These are phyloP conservation scores for Fusarium vanettenii DNA, from an alignment of 2,329 filamentous ascomycete genomes.

Conservation along the genomic window DNA sequence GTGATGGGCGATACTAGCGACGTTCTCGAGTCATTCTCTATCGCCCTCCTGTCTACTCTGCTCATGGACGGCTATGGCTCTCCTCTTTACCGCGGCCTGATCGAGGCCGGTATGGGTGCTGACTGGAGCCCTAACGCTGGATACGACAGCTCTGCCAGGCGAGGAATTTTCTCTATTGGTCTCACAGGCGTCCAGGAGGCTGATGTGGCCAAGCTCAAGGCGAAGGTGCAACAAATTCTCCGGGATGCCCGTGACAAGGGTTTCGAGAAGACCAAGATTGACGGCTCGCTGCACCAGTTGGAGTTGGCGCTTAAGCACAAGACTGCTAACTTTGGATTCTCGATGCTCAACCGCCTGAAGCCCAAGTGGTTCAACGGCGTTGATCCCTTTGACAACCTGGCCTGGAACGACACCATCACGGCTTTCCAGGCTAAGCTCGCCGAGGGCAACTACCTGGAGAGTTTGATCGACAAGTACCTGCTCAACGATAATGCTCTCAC, in stretches of 20 bases:
- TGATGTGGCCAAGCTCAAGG: conserved; percentile 81
- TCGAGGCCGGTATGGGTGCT: conserved; percentile 89
- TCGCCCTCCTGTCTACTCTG: conserved; percentile 84
- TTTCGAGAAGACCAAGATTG: conserved; percentile 90
- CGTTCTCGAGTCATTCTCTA: conserved; percentile 87
- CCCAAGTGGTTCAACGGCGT: conserved; percentile 96
- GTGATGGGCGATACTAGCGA: conserved; percentile 85
- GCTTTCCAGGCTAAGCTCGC: conserved; percentile 83
- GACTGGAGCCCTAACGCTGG: conserved; percentile 97
- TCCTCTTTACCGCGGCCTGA: conserved; percentile 87
- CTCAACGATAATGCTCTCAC: conserved; percentile 87
- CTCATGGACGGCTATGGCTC: conserved; percentile 96
- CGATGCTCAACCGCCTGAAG: conserved; percentile 87
- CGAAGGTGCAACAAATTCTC: conserved; percentile 78
- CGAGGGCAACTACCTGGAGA: conserved; percentile 83
- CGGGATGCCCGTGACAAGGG: conserved; percentile 77
- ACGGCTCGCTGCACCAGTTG: conserved; percentile 92
- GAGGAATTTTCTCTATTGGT: conserved; percentile 89
- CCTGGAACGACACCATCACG: conserved; percentile 89
- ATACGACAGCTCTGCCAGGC: conserved; percentile 82
- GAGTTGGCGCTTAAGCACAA: conserved; percentile 97
- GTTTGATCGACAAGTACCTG: conserved; percentile 88
- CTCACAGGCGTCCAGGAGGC: conserved; percentile 88
- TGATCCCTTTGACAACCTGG: conserved; percentile 89
- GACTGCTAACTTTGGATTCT: conserved; percentile 94